A percentile compares a stretch with the other conserved stretches of the same genome.
Conservation (phyloP, 2,329 filamentous ascomycete species). For the Didymella pinodella region DNA sequence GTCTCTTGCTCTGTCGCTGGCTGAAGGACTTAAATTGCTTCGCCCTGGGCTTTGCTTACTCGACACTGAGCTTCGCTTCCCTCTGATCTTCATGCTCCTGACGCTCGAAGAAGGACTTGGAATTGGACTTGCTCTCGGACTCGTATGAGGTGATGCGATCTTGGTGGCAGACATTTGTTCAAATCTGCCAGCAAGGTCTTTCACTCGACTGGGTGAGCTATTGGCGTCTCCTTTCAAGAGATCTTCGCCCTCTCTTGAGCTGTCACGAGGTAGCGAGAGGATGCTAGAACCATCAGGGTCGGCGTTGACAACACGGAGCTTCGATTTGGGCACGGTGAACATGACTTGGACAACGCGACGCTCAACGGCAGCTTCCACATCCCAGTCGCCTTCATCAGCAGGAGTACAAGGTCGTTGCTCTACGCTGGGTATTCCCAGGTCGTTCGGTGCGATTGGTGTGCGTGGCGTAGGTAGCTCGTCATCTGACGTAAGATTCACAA, state of each 20-base stretch:
- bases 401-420: conserved; percentile 40
- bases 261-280: conserved; percentile 35
- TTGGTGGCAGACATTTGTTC: conserved; percentile 32
- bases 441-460: conserved; percentile 35
- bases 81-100: conserved; percentile 34
- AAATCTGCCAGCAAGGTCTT: conserved; percentile 42
- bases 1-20: conserved; percentile 12
- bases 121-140: conserved; percentile 18
- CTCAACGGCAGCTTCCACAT: conserved; percentile 58
- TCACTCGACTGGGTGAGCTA: conserved; percentile 35
- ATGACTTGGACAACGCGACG: conserved; percentile 66
- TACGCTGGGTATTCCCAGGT: conserved; percentile 30
- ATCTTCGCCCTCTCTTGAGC: conserved; percentile 23
- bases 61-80: conserved; percentile 27
- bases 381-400: conserved; percentile 58
- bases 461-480: conserved; percentile 40
- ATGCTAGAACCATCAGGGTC: conserved; percentile 43
- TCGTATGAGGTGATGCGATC: conserved; percentile 4
- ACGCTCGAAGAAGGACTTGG: conserved; percentile 17
- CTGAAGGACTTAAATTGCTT: conserved; percentile 2
- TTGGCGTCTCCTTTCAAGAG: conserved; percentile 1
- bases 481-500: conserved; percentile 40
- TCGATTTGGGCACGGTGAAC: conserved; percentile 91
- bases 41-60: conserved; percentile 10
- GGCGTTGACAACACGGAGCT: conserved; percentile 84